Percentiles rank a stretch among this genome's conserved stretches.
These are phyloP conservation scores for Spinellus fusiger DNA, from an alignment of 192 early-diverging fungal genomes.

Conservation along the genomic window DNA sequence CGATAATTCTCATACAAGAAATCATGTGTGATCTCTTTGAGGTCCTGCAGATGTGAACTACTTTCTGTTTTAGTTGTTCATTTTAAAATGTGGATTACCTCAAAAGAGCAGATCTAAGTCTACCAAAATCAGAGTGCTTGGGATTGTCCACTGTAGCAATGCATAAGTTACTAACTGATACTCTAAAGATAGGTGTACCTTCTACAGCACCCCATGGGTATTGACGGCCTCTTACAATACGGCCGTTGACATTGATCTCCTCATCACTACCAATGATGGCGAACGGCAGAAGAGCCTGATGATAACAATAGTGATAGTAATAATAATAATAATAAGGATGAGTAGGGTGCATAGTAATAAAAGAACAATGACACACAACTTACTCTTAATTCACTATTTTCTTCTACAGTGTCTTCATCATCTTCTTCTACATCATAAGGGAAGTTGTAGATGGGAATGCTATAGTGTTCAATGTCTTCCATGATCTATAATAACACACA, in stretches of 20 bases:
- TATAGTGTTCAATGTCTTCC: slow-evolving; percentile 93
- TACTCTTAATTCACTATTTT: slow-evolving; percentile 89
- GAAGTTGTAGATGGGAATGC: slow-evolving; percentile 97
- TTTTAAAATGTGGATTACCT: slow-evolving; percentile 29
- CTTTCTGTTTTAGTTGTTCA: slow-evolving; percentile 4
- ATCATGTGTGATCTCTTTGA: slow-evolving; percentile 95
- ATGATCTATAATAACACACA: slow-evolving; percentile 52
- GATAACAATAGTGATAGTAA: too few species aligned
- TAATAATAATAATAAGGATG: too few species aligned
- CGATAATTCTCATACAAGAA: slow-evolving; percentile 96
- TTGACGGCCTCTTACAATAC: slow-evolving; percentile 81
- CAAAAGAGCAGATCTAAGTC: slow-evolving; percentile 84
- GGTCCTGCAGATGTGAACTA: slow-evolving; percentile 95
- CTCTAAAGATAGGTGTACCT: slow-evolving; percentile 22
- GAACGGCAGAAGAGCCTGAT: slow-evolving; percentile 80
- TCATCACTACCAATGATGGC: slow-evolving; percentile 94
- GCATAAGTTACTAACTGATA: background rate
- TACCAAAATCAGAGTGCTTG: slow-evolving; percentile 95
- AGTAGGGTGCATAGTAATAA: background rate
- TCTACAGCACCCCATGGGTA: slow-evolving; percentile 98
- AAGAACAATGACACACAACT: background rate
- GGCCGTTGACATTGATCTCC: slow-evolving; percentile 77
- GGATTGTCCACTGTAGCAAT: slow-evolving; percentile 78
- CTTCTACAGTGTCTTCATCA: slow-evolving; percentile 97
- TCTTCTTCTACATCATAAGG: slow-evolving; percentile 92